phyloP scores from a whole-genome alignment of 345 rosid genomes.

The Rhizophora apiculata region DNA sequence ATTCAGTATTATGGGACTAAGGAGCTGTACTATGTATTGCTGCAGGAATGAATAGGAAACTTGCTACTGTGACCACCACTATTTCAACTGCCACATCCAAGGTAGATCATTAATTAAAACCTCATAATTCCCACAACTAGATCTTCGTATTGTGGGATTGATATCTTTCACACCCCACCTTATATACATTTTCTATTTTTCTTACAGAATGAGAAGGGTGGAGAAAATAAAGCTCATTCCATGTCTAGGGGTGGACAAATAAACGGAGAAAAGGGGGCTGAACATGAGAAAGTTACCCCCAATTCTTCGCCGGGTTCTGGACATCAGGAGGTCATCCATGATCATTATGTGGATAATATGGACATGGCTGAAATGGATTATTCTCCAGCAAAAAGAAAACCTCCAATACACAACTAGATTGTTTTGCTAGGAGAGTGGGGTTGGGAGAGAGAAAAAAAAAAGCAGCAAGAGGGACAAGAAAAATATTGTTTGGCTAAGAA shows the following conservation, averaged over 20 bases:
- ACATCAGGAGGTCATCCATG: slow-evolving; percentile 12
- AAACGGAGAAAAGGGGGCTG: neutral
- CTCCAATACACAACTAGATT: slow-evolving; percentile 51
- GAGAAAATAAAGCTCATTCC: slow-evolving; percentile 14
- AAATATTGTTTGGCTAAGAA: neutral
- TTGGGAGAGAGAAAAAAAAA: too few relatives aligned
- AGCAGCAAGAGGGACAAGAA: neutral
- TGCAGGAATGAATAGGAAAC: slow-evolving; percentile 40
- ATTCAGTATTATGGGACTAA: neutral
- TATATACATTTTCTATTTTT: neutral
- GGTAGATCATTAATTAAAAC: slow-evolving; percentile 21
- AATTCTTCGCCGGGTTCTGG: slow-evolving; percentile 18
- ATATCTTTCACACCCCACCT: neutral
- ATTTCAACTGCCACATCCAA: slow-evolving; percentile 19
- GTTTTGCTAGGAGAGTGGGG: neutral
- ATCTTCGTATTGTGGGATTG: neutral
- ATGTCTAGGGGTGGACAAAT: slow-evolving; percentile 2
- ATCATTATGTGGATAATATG: slow-evolving; percentile 24
- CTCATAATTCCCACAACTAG: neutral
- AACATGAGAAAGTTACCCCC: slow-evolving; percentile 7
- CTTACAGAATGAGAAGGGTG: slow-evolving; percentile 28
- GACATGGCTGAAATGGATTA: slow-evolving; percentile 49
- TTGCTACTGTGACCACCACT: slow-evolving; percentile 18
- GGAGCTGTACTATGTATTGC: neutral
- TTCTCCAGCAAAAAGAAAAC: slow-evolving; percentile 52